Percentiles rank a stretch among this genome's conserved stretches.
phyloP scores from a whole-genome alignment of 2,329 filamentous ascomycete genomes.

The Tolypocladium paradoxum region DNA sequence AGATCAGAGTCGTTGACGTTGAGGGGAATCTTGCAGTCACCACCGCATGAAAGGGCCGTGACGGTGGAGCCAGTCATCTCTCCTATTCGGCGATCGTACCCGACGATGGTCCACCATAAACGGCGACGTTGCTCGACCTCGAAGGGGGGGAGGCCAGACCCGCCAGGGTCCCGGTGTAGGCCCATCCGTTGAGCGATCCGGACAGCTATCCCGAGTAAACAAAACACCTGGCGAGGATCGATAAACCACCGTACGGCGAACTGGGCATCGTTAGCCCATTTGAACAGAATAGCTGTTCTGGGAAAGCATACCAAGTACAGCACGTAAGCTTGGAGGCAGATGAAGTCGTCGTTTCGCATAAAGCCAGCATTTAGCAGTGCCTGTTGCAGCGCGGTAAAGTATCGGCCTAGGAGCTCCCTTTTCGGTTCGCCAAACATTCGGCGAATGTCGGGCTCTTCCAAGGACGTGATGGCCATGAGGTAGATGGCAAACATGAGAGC shows the following conservation, averaged over 20 bases:
- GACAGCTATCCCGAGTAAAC: constrained; percentile 51
- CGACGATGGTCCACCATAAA: constrained; percentile 62
- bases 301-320: constrained; percentile 46
- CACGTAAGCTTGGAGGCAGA: constrained; percentile 56
- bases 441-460: constrained; percentile 46
- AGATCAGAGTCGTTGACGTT: constrained; percentile 54
- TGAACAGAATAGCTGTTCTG: neutral
- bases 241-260: constrained; percentile 42
- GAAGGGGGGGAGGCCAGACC: constrained; percentile 41
- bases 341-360: constrained; percentile 53
- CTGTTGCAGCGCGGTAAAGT: constrained; percentile 49
- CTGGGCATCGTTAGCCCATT: constrained; percentile 8
- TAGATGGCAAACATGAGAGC: constrained; percentile 60
- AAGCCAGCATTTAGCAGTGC: constrained; percentile 57
- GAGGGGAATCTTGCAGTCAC: constrained; percentile 45
- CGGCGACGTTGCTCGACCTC: constrained; percentile 62
- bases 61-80: constrained; percentile 53
- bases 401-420: constrained; percentile 37
- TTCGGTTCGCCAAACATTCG: constrained; percentile 43
- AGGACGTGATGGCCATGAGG: constrained; percentile 44
- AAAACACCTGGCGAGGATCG: constrained; percentile 40
- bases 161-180: constrained; percentile 51
- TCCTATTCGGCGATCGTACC: constrained; percentile 57
- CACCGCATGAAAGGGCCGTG: constrained; percentile 41
- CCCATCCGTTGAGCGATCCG: constrained; percentile 59